Percentiles rank a stretch among this genome's conserved stretches.
phyloP scores from a whole-genome alignment of 257 asterid genomes.

The Plantago major region DNA sequence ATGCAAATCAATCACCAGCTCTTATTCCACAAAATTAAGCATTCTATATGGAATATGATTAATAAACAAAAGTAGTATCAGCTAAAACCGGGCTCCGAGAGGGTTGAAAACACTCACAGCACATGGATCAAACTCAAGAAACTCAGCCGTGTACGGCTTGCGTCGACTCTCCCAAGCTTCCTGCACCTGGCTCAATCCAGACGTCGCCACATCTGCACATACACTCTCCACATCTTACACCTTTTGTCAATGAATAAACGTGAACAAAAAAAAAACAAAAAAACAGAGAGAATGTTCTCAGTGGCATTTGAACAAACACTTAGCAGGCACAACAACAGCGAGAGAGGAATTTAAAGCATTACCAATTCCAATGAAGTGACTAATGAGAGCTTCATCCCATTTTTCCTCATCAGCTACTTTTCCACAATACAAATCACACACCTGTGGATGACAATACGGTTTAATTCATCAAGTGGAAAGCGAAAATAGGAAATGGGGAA shows the following conservation, averaged over 20 bases:
- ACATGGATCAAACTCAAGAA: slow-evolving; percentile 85
- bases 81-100: slow-evolving; percentile 5
- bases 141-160: slow-evolving; percentile 83
- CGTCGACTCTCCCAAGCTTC: slow-evolving; percentile 96
- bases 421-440: slow-evolving; percentile 85
- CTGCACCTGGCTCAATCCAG: slow-evolving; percentile 71
- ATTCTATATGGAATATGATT: background rate
- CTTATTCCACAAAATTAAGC: background rate
- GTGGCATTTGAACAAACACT: background rate
- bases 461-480: background rate
- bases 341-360: slow-evolving; percentile 12
- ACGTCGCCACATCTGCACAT: slow-evolving; percentile 57
- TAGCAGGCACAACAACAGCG: background rate
- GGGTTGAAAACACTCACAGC: slow-evolving; percentile 48
- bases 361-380: slow-evolving; percentile 96
- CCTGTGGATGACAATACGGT: slow-evolving; percentile 33
- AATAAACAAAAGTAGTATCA: slow-evolving; percentile 6
- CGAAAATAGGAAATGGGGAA: background rate
- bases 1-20: background rate
- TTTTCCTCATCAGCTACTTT: slow-evolving; percentile 70
- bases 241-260: too few species aligned
- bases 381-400: slow-evolving; percentile 96
- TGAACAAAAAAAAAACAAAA: background rate
- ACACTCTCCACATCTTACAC: too few species aligned
- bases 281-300: background rate